Evolutionary conservation across 2,329 filamentous ascomycete species (phyloP).

Genomic region (Didymosphaeria variabile): DNA sequence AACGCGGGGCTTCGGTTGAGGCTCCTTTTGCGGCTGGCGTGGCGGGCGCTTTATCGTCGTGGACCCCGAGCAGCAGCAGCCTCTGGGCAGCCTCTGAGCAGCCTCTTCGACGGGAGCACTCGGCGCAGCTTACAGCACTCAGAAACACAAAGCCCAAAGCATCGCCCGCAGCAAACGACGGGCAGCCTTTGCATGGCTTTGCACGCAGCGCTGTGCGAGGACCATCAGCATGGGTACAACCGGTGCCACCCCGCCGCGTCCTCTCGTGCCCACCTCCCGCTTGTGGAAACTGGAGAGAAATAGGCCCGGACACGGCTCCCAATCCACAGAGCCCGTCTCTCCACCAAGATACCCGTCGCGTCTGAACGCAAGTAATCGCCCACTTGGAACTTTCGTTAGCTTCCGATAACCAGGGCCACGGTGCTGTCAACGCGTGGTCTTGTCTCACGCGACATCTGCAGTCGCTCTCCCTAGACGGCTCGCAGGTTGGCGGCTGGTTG

Average conservation of each 20-base stretch:
- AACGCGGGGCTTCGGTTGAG: conserved; percentile 43
- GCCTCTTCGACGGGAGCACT: neutral
- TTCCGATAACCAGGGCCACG: conserved; percentile 20
- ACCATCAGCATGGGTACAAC: conserved; percentile 6
- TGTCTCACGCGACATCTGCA: conserved; percentile 9
- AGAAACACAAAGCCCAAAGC: neutral
- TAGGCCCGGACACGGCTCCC: conserved; percentile 6
- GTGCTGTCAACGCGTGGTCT: conserved; percentile 14
- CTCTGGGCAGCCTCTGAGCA: neutral
- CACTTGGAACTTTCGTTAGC: neutral
- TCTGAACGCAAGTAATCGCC: neutral
- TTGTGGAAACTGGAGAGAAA: conserved; percentile 13
- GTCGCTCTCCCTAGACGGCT: neutral
- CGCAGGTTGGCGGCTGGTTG: conserved; percentile 13
- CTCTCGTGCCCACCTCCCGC: conserved; percentile 16
- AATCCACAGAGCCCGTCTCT: neutral
- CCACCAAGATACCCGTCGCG: neutral
- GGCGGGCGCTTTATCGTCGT: conserved; percentile 36
- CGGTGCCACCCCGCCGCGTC: neutral
- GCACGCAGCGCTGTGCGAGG: neutral
- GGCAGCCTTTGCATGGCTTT: neutral
- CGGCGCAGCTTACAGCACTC: neutral
- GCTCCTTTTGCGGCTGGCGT: conserved; percentile 38
- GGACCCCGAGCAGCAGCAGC: conserved; percentile 28
- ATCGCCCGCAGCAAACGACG: neutral